Conservation (phyloP, 2,329 filamentous ascomycete genomes). For the Talaromyces sp. region DNA sequence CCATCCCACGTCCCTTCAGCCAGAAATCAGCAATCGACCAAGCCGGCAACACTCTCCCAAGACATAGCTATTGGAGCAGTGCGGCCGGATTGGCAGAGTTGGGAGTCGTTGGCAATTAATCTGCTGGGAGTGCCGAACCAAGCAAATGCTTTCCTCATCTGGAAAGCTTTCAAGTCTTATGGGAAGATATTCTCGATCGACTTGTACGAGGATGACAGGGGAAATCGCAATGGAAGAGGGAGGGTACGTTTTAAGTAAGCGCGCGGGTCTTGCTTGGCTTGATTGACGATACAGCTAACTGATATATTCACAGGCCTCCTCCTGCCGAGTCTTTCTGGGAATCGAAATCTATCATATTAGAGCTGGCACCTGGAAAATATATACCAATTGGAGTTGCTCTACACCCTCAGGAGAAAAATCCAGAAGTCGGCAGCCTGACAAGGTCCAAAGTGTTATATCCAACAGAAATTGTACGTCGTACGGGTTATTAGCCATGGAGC, state of each 20-base stretch:
- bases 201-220: constrained; percentile 43
- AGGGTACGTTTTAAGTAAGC: constrained; percentile 51
- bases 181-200: constrained; percentile 56
- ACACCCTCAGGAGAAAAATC: constrained; percentile 19
- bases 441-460: constrained; percentile 29
- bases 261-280: constrained; percentile 14
- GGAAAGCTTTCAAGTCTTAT: constrained; percentile 48
- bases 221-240: constrained; percentile 39
- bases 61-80: neutral
- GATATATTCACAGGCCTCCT: constrained; percentile 40
- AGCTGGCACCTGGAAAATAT: constrained; percentile 21
- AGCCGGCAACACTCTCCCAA: neutral
- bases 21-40: neutral
- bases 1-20: neutral
- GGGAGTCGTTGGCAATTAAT: constrained; percentile 36
- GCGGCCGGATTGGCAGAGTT: constrained; percentile 30
- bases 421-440: constrained; percentile 30
- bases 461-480: constrained; percentile 29
- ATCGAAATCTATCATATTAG: constrained; percentile 21
- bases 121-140: constrained; percentile 31
- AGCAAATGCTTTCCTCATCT: constrained; percentile 41
- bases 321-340: constrained; percentile 52
- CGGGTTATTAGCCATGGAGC: neutral
- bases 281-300: neutral
- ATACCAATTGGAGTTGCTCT: constrained; percentile 18